Conservation (phyloP, 2,329 filamentous ascomycete genomes). For the Myriangium duriaei region DNA sequence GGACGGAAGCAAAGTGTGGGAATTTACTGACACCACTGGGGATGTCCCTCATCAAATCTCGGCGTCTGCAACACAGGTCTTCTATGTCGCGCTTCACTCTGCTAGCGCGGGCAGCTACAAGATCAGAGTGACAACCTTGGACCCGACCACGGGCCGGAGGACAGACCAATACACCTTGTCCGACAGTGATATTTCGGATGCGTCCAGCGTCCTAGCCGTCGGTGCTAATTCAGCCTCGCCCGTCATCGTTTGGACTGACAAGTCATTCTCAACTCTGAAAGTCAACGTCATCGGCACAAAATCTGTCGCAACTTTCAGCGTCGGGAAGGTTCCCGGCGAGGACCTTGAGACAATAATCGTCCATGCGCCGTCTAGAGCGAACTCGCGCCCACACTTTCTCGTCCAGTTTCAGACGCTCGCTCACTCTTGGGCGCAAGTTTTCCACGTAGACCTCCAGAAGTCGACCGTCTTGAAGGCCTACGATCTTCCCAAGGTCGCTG, state of each 20-base stretch:
- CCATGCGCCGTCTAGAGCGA: conserved; percentile 60
- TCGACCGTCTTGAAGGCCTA: conserved; percentile 64
- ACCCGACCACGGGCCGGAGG: conserved; percentile 59
- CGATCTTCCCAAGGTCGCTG: conserved; percentile 57
- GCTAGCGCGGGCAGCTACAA: conserved; percentile 55
- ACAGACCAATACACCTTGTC: conserved; percentile 59
- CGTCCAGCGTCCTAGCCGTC: conserved; percentile 58
- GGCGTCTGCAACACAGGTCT: conserved; percentile 56
- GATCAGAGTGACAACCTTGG: conserved; percentile 62
- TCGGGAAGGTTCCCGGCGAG: conserved; percentile 23
- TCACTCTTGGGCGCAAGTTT: conserved; percentile 74
- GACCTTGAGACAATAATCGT: conserved; percentile 44
- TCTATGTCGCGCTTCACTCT: conserved; percentile 62
- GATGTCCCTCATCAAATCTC: conserved; percentile 65
- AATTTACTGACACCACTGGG: conserved; percentile 54
- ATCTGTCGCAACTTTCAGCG: conserved; percentile 29
- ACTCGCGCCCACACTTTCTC: conserved; percentile 69
- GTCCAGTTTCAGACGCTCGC: conserved; percentile 62
- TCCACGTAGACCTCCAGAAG: conserved; percentile 63
- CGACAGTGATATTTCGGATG: conserved; percentile 57
- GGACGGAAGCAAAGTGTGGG: conserved; percentile 67
- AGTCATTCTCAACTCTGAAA: conserved; percentile 47
- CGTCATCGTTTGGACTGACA: conserved; percentile 64
- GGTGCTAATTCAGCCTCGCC: conserved; percentile 64
- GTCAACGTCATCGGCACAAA: conserved; percentile 54